Evolutionary conservation across 371 early-diverging fungal genomes (phyloP).

Genomic region (Mortierella sp.): DNA sequence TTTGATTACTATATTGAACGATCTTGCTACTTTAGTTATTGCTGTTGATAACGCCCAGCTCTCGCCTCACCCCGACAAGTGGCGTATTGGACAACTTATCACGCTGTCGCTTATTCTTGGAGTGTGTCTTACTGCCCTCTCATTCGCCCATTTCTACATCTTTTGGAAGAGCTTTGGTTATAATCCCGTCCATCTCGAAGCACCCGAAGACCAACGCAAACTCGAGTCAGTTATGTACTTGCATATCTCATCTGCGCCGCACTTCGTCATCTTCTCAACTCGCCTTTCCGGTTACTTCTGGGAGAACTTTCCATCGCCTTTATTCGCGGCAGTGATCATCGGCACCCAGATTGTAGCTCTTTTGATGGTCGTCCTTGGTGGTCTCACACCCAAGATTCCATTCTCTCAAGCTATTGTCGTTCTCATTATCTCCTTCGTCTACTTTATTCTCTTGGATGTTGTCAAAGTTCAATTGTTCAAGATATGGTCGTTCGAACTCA

Average conservation of each 20-base stretch:
- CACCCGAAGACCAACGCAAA: slow-evolving; percentile 21
- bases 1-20: slow-evolving; percentile 84
- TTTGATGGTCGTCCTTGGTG: slow-evolving; percentile 86
- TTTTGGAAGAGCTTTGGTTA: slow-evolving; percentile 37
- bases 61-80: slow-evolving; percentile 85
- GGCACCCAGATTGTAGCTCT: slow-evolving; percentile 94
- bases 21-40: slow-evolving; percentile 88
- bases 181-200: background rate
- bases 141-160: slow-evolving; percentile 80
- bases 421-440: slow-evolving; percentile 66
- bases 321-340: slow-evolving; percentile 84
- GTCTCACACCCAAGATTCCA: slow-evolving; percentile 62
- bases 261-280: slow-evolving; percentile 96
- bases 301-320: slow-evolving; percentile 81
- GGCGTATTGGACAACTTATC: slow-evolving; percentile 88
- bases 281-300: slow-evolving; percentile 88
- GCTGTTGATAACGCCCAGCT: slow-evolving; percentile 87
- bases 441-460: slow-evolving; percentile 78
- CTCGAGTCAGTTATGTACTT: slow-evolving; percentile 86
- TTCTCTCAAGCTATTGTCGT: slow-evolving; percentile 66
- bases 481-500: slow-evolving; percentile 78
- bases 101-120: slow-evolving; percentile 75
- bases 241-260: slow-evolving; percentile 91
- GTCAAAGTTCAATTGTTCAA: slow-evolving; percentile 81
- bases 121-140: slow-evolving; percentile 69